These are phyloP conservation scores for Exophiala viscosa DNA, from an alignment of 2,329 filamentous ascomycete genomes.

Conservation along the genomic window DNA sequence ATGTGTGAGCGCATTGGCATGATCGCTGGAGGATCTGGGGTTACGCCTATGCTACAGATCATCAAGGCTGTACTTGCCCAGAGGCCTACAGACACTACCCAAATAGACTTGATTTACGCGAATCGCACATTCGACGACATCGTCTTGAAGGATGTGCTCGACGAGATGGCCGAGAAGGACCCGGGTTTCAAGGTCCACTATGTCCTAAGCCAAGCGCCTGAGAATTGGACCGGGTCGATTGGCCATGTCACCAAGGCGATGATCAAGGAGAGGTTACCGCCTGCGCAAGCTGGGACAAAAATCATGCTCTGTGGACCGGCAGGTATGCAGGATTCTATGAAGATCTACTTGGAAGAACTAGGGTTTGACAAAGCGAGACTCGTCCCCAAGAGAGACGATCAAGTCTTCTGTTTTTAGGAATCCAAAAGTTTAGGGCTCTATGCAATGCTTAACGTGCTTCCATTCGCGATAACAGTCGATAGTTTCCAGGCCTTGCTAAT, in stretches of 20 bases:
- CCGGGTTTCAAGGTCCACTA: slow-evolving; percentile 55
- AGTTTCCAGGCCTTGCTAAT: too few relatives aligned
- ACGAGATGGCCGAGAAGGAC: slow-evolving; percentile 50
- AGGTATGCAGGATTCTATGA: too few relatives aligned
- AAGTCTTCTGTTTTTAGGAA: too few relatives aligned
- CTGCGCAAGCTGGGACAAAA: too few relatives aligned
- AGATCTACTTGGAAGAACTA: too few relatives aligned
- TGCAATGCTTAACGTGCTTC: too few relatives aligned
- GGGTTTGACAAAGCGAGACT: too few relatives aligned
- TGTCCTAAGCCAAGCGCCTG: slow-evolving; percentile 40
- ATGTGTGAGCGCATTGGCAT: slow-evolving; percentile 36
- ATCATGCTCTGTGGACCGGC: too few relatives aligned
- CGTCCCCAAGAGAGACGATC: too few relatives aligned
- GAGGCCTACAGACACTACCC: slow-evolving; percentile 51
- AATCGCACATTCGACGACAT: slow-evolving; percentile 60
- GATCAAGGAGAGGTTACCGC: slow-evolving; percentile 26
- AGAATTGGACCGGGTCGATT: slow-evolving; percentile 46
- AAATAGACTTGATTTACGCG: slow-evolving; percentile 57
- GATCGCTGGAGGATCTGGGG: slow-evolving; percentile 40
- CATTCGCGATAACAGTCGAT: too few relatives aligned
- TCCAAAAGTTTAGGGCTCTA: too few relatives aligned
- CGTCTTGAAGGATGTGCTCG: slow-evolving; percentile 54
- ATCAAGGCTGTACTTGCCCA: slow-evolving; percentile 63
- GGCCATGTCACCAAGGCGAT: slow-evolving; percentile 54
- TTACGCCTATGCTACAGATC: slow-evolving; percentile 57